Evolutionary conservation across 2,329 filamentous ascomycete species (phyloP), one percentile per base, ranked within the genome.

Genomic region (Paracamarosporium sp.): DNA sequence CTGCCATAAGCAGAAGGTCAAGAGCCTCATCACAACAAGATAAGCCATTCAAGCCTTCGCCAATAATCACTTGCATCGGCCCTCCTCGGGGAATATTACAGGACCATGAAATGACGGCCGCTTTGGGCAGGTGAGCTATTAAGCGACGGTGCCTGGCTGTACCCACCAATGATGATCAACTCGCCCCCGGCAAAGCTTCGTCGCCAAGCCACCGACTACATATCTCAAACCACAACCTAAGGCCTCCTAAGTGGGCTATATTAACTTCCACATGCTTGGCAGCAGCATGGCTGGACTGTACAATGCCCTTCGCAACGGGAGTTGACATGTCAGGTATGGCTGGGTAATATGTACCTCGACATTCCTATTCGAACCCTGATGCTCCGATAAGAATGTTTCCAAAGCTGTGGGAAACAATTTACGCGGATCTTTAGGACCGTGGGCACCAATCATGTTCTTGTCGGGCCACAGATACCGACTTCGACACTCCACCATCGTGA

Each of bases 301-400:
- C 22, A 30, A 31, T 31, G 33, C 31, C 17, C 36, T 24, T 17
- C 35, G 5, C 13, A 17, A 41, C n/a, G 36, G 48, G 25, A 6
- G 20, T 31, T 27, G 36, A 36, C 36, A 8, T 41, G 48, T 31
- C 36, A 51, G 36, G 48, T 13, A 51, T 31, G 25, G 27, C 8
- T 24, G 17, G 17, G 31, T 24, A 25, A 52, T 24, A 17, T 15
- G 8, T 8, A 27, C 24, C 20, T 47, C 24, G 55, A 59, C 46
- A 55, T 59, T 38, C 51, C 56, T 50, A n/a, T 55, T 59, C 47
- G 17, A 47, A 44, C 36, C 43, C 17, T 53, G 55, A 25, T 33
- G 36, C 27, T 47, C 50, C 43, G 55, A 36, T 50, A 53, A 31
- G 25, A n/a, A 45, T 24, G 36, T 38, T 38, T 50, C 47, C 47